Evolutionary conservation across 495 filamentous ascomycete species (phyloP), one percentile per base, ranked within the genome.

Genomic region (Platismatia glauca): DNA sequence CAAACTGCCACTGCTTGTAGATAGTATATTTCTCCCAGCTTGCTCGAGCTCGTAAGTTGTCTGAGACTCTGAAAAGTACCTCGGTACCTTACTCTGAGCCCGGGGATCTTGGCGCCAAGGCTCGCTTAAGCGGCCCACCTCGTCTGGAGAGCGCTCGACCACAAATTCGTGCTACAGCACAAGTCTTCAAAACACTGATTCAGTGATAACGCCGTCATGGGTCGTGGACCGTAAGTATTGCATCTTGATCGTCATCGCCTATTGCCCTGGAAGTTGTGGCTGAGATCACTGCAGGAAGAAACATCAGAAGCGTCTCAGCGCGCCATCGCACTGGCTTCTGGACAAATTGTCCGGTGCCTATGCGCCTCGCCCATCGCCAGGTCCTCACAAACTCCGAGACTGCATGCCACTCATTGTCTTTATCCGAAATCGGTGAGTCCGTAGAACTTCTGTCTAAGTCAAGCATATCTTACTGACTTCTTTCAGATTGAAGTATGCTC

Each of bases 371-470:
- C 87, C 94, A 66, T 96, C 92, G 64, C 83, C 93, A 71, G 94
- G 94, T 87, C 94, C 94, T 75, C 95, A 98, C 86, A n/a, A n/a
- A 97, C 85, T 95, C 76, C 86, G 94, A 72, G 95, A 98, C 78
- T 97, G 94, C 84, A 87, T 98, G 84, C 95, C 94, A 67, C 82
- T 98, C 76, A 93, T 98, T 77, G 89, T 98, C 80, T 98, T 98
- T 86, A 88, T 97, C 77, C 89, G 94, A 70, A 97, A 98, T 82
- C 82, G 84, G 82, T 85, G 66, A 61, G 73, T 67, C 52, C 24
- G n/a, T 35, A 27, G 20, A 22, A 29, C 60, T 33, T 31, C 13
- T 24, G 4, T 29, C 31, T 18, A 27, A 27, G 2, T 16, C n/a
- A 22, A 29, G 35, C 16, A 37, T 7, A 35, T 13, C 37, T 16